These are phyloP conservation scores for Talaromyces sp. DNA, from an alignment of 2,329 filamentous ascomycete species.

Conservation along the genomic window DNA sequence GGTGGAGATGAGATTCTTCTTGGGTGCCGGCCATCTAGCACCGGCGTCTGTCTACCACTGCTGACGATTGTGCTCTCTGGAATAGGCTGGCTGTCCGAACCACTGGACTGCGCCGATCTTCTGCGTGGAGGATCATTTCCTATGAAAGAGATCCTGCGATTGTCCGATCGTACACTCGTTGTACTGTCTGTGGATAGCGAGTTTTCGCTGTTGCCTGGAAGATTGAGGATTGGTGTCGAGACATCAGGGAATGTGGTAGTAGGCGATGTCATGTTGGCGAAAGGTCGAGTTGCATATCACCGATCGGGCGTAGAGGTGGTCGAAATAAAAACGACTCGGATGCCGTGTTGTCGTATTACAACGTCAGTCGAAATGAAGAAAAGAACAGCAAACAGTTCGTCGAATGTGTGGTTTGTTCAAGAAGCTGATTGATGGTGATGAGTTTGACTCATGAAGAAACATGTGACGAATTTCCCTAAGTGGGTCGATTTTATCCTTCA, in stretches of 20 bases:
- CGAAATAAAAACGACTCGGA: neutral
- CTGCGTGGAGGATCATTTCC: constrained; percentile 28
- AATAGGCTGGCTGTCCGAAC: constrained; percentile 28
- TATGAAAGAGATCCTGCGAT: constrained; percentile 23
- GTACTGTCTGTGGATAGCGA: constrained; percentile 16
- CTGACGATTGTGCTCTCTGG: constrained; percentile 25
- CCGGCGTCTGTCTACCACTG: constrained; percentile 25
- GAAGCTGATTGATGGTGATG: neutral
- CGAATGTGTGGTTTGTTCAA: neutral
- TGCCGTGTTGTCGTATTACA: neutral
- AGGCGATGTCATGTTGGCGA: constrained; percentile 14
- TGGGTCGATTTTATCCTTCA: constrained; percentile 3
- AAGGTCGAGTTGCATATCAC: constrained; percentile 1
- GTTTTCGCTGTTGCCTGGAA: constrained; percentile 11
- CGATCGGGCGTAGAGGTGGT: neutral
- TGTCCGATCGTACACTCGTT: constrained; percentile 13
- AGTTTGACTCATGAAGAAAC: constrained; percentile 9
- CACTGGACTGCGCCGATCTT: constrained; percentile 40
- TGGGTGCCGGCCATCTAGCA: constrained; percentile 21
- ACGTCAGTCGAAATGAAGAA: neutral
- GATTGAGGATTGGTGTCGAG: constrained; percentile 13
- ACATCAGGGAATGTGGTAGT: neutral
- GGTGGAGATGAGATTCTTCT: constrained; percentile 38
- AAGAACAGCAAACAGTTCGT: neutral
- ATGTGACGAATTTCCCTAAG: constrained; percentile 17